Evolutionary conservation across 2,329 filamentous ascomycete genomes (phyloP).

Genomic region (Paraconiothyrium sp.): DNA sequence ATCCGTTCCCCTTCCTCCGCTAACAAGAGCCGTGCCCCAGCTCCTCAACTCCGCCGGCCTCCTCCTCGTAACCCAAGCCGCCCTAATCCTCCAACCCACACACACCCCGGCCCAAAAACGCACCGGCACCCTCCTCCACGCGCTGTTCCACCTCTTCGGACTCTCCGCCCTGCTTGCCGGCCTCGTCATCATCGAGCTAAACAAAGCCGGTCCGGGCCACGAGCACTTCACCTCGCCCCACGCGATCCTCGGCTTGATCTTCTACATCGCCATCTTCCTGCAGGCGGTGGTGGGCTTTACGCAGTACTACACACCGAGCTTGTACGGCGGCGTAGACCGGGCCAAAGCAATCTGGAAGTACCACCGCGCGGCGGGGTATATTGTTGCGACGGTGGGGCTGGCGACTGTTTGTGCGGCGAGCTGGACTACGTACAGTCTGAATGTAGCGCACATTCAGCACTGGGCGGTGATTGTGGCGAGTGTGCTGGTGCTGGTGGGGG

Average conservation of each 20-base stretch:
- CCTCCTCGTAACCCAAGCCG: conserved; percentile 78
- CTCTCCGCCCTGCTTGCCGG: conserved; percentile 71
- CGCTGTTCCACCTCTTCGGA: conserved; percentile 72
- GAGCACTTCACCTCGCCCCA: conserved; percentile 83
- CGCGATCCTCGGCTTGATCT: conserved; percentile 81
- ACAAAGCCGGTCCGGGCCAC: conserved; percentile 76
- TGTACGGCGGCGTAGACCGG: conserved; percentile 81
- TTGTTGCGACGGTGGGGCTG: conserved; percentile 74
- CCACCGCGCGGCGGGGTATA: conserved; percentile 81
- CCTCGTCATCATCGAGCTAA: conserved; percentile 78
- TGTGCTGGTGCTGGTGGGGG: conserved; percentile 73
- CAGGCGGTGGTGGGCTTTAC: conserved; percentile 85
- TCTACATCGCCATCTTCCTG: conserved; percentile 73
- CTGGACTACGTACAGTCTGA: conserved; percentile 76
- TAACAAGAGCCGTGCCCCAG: conserved; percentile 38
- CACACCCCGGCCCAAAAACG: conserved; percentile 78
- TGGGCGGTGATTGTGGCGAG: conserved; percentile 78
- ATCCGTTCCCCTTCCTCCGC: conserved; percentile 4
- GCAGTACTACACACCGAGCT: conserved; percentile 76
- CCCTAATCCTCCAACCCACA: conserved; percentile 89
- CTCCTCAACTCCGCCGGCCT: conserved; percentile 71
- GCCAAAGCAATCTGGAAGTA: conserved; percentile 92
- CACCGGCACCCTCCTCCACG: conserved; percentile 71
- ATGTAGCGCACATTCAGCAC: conserved; percentile 74
- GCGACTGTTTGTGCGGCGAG: conserved; percentile 79